Percentiles rank a stretch among this genome's conserved stretches.
Evolutionary conservation across 768 basidiomycete genomes (phyloP).

Genomic region (Termitomyces sp.): DNA sequence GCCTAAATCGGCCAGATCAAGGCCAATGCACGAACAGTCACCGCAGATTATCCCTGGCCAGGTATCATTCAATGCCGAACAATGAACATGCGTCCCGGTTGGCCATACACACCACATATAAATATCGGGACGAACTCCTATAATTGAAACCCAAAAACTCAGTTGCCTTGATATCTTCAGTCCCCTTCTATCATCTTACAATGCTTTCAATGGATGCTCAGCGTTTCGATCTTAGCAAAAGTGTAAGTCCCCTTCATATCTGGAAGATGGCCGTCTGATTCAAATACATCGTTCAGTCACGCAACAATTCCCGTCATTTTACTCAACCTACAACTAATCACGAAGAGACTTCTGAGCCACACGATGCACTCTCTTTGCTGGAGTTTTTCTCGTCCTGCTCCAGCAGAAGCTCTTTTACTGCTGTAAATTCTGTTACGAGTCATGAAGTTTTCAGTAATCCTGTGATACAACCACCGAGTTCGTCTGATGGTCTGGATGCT

Average conservation of each 20-base stretch:
- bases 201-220: constrained; percentile 24
- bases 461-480: not conserved
- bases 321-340: not conserved
- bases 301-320: not conserved
- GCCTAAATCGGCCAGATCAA: not conserved
- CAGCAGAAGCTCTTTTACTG: not conserved
- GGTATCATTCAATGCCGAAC: constrained; percentile 6
- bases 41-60: constrained; percentile 1
- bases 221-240: constrained; percentile 23
- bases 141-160: constrained; percentile 3
- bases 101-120: constrained; percentile 13
- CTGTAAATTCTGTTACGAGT: not conserved
- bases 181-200: constrained; percentile 2
- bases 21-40: constrained; percentile 5
- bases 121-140: not conserved
- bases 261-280: not conserved
- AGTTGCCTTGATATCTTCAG: not conserved
- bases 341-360: not conserved
- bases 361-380: not conserved
- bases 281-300: not conserved
- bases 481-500: constrained; percentile 17
- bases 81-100: constrained; percentile 4
- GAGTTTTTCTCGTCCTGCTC: not conserved
- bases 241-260: constrained; percentile 11
- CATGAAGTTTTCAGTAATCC: not conserved